Percentiles rank a stretch among this genome's conserved stretches.
phyloP scores from a whole-genome alignment of 805 yeast species.

The Candida patagonica region DNA sequence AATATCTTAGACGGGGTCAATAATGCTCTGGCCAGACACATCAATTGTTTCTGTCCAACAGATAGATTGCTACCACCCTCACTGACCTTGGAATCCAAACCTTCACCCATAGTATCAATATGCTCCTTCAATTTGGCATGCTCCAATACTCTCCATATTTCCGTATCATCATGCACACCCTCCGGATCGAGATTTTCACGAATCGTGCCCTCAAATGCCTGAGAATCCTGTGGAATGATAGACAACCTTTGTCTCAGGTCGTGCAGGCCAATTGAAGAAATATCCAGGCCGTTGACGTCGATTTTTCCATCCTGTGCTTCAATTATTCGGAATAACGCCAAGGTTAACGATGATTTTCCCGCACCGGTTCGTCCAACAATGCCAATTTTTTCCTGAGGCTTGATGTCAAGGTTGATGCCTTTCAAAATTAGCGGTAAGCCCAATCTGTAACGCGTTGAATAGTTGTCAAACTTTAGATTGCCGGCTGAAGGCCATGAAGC shows the following conservation, averaged over 20 bases:
- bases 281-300: slow-evolving; percentile 60
- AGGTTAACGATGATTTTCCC: slow-evolving; percentile 79
- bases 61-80: slow-evolving; percentile 86
- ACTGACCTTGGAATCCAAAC: slow-evolving; percentile 46
- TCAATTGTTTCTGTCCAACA: slow-evolving; percentile 78
- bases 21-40: slow-evolving; percentile 78
- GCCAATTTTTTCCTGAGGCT: slow-evolving; percentile 78
- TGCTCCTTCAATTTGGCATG: slow-evolving; percentile 69
- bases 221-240: slow-evolving; percentile 92
- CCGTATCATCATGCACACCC: slow-evolving; percentile 54
- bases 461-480: slow-evolving; percentile 53
- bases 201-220: slow-evolving; percentile 78
- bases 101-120: slow-evolving; percentile 41
- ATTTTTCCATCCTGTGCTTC: slow-evolving; percentile 68
- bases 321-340: slow-evolving; percentile 77
- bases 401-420: slow-evolving; percentile 51
- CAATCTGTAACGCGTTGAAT: slow-evolving; percentile 77
- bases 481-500: slow-evolving; percentile 68
- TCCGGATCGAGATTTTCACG: slow-evolving; percentile 86
- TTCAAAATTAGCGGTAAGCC: slow-evolving; percentile 74
- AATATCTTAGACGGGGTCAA: slow-evolving; percentile 65
- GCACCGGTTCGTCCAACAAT: slow-evolving; percentile 98
- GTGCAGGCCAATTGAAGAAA: slow-evolving; percentile 57
- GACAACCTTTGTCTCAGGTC: slow-evolving; percentile 72
- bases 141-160: slow-evolving; percentile 74